phyloP scores from a whole-genome alignment of 2,329 filamentous ascomycete species.

The Gnomoniopsis smithogilvyi region DNA sequence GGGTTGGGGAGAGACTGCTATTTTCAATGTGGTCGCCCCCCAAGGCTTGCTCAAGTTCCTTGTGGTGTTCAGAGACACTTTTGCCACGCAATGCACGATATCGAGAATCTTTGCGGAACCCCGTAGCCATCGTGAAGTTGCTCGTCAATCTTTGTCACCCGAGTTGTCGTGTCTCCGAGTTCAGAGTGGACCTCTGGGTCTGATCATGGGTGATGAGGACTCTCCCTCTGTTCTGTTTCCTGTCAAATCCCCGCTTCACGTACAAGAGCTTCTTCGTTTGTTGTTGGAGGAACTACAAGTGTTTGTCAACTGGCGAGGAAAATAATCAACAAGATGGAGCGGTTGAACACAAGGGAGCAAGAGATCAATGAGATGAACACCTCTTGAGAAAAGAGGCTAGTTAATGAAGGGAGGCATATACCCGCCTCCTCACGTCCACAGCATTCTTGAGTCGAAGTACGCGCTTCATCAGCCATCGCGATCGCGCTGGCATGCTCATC shows the following conservation, averaged over 20 bases:
- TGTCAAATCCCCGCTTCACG: too few species aligned
- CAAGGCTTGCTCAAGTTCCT: constrained; percentile 19
- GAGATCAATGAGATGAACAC: not conserved
- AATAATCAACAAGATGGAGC: not conserved
- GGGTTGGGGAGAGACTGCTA: not conserved
- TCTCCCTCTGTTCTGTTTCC: not conserved
- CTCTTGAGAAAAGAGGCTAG: constrained; percentile 7
- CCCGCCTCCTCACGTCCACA: constrained; percentile 9
- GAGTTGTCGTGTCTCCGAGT: not conserved
- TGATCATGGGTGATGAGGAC: not conserved
- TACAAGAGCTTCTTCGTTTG: too few species aligned
- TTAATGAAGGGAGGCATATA: constrained; percentile 8
- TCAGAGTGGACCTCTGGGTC: not conserved
- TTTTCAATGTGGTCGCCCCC: constrained; percentile 8
- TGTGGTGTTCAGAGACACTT: constrained; percentile 26
- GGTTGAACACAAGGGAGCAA: not conserved
- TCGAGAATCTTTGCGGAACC: constrained; percentile 28
- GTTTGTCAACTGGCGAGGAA: not conserved
- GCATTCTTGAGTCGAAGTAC: constrained; percentile 5
- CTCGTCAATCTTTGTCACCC: not conserved
- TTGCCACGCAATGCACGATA: constrained; percentile 32
- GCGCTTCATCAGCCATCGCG: not conserved
- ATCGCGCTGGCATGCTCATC: constrained; percentile 13
- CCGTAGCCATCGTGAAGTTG: constrained; percentile 10
- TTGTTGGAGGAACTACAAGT: not conserved